phyloP scores from a whole-genome alignment of 2,329 filamentous ascomycete genomes.

The Xylariaceae sp. region DNA sequence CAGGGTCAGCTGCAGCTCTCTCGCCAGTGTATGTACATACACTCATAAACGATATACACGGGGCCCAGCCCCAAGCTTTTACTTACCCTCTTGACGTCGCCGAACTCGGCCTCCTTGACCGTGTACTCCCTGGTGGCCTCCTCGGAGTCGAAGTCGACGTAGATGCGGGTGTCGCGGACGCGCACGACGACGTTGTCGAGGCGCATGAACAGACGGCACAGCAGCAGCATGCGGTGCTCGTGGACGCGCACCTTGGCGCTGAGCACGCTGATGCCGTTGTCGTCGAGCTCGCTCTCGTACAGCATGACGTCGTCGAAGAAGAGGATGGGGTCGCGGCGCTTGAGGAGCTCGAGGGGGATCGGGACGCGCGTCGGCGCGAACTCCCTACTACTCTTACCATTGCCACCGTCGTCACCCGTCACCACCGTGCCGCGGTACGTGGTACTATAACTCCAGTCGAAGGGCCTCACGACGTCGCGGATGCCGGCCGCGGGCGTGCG shows the following conservation, averaged over 20 bases:
- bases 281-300: slow-evolving; percentile 96
- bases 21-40: too few species aligned
- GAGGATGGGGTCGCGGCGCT: slow-evolving; percentile 86
- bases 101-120: slow-evolving; percentile 81
- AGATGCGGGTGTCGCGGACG: slow-evolving; percentile 87
- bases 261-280: slow-evolving; percentile 91
- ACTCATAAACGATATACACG: too few species aligned
- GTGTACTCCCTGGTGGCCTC: slow-evolving; percentile 89
- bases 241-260: slow-evolving; percentile 93
- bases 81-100: slow-evolving; percentile 68
- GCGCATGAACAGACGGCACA: slow-evolving; percentile 88
- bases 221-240: slow-evolving; percentile 81
- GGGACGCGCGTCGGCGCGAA: slow-evolving; percentile 41
- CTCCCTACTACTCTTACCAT: neutral
- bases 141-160: slow-evolving; percentile 81
- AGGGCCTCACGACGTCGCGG: slow-evolving; percentile 91
- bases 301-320: slow-evolving; percentile 97
- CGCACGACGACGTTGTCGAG: slow-evolving; percentile 88
- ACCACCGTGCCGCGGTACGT: slow-evolving; percentile 75
- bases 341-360: slow-evolving; percentile 86
- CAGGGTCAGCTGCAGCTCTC: slow-evolving; percentile 1
- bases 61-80: too few species aligned
- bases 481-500: slow-evolving; percentile 84
- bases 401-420: slow-evolving; percentile 11
- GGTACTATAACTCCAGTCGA: slow-evolving; percentile 97